A percentile compares a stretch with the other conserved stretches of the same genome.
Evolutionary conservation across 352 stramenopile genomes (phyloP).

Genomic region (Aphanomyces stellatus): DNA sequence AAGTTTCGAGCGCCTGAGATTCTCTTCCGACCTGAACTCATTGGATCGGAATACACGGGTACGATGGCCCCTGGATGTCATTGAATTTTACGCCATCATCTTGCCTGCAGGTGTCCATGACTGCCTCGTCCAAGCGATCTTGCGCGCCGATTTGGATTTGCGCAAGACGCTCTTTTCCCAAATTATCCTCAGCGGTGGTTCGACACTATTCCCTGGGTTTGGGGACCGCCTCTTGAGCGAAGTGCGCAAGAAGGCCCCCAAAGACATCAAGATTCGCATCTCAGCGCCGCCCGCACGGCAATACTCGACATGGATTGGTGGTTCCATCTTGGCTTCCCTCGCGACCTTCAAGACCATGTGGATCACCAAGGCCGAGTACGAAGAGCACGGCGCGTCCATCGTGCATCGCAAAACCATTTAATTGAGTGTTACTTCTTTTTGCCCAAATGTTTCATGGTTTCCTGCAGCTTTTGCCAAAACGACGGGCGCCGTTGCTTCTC

Average conservation of each 20-base stretch:
- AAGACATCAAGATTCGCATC: conserved; percentile 93
- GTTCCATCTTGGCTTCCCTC: conserved; percentile 95
- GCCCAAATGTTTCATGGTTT: conserved; percentile 33
- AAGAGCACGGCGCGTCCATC: conserved; percentile 95
- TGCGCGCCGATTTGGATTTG: conserved; percentile 97
- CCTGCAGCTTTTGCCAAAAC: conserved; percentile 70
- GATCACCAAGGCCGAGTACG: conserved; percentile 98
- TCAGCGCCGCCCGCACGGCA: conserved; percentile 92
- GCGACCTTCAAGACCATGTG: conserved; percentile 99
- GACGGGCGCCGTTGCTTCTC: conserved; percentile 44
- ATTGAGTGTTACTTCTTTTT: conserved; percentile 15
- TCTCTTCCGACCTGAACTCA: conserved; percentile 75
- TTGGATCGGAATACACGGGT: conserved; percentile 63
- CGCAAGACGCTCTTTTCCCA: conserved; percentile 90
- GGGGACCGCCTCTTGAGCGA: conserved; percentile 92
- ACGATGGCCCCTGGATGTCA: not conserved
- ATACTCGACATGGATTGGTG: conserved; percentile 96
- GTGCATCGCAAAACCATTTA: conserved; percentile 95
- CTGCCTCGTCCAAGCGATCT: conserved; percentile 89
- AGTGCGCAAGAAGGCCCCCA: conserved; percentile 84
- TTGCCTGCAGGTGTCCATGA: conserved; percentile 60
- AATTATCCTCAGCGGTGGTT: conserved; percentile 90
- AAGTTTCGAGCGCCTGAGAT: conserved; percentile 74
- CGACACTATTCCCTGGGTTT: conserved; percentile 94
- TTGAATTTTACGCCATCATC: not conserved